Base-by-base conservation (phyloP, 306 rosid species). In the Vigna reflexopilosa region DNA sequence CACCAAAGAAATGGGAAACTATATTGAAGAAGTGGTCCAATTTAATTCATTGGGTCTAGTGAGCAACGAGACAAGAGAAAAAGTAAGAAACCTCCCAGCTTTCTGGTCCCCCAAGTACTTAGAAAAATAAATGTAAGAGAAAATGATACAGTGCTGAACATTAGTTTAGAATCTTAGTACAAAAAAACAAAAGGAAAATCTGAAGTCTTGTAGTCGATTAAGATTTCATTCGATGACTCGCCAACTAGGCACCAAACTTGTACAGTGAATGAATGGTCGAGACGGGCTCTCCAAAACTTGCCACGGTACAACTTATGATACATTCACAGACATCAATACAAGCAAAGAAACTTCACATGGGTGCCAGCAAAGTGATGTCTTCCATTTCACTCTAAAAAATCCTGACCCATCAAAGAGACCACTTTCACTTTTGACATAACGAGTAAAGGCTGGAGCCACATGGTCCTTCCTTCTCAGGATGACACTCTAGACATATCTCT, bases 401-500 rank as follows among this genome's bases (percentile, higher is more conserved):
- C 62, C 42, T 10, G 44, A 26, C 32, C 4, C 67, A 69, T 17
- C 74, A 30, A 42, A 28, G 9, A 57, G 66, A 19, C 54, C 10
- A 13, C 64, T 44, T 28, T 16, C 1, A 10, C 72, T 70, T 79
- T 24, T 38, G 34, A 66, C 67, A 40, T 40, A 47, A 52, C 47
- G 13, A 77, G 26, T 24, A n/a, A 40, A 24, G 19, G 24, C 67
- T 40, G 67, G 81, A 62, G 67, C 67, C 81, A 30, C 78, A n/a
- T 40, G 28, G 16, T 19, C 22, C 8, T 79, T 56, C 32, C 62
- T 56, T 22, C 14, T 20, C 67, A 82, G 22, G 52, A 75, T 70
- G 89, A 73, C 7, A 72, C 40, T 26, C 34, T 59, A n/a, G 78
- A 62, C 56, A 85, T 68, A 55, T 86, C 84, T 63, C 61, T 81